Conservation (phyloP, 2,329 filamentous ascomycete genomes). For the Aspergillus udagawae region DNA sequence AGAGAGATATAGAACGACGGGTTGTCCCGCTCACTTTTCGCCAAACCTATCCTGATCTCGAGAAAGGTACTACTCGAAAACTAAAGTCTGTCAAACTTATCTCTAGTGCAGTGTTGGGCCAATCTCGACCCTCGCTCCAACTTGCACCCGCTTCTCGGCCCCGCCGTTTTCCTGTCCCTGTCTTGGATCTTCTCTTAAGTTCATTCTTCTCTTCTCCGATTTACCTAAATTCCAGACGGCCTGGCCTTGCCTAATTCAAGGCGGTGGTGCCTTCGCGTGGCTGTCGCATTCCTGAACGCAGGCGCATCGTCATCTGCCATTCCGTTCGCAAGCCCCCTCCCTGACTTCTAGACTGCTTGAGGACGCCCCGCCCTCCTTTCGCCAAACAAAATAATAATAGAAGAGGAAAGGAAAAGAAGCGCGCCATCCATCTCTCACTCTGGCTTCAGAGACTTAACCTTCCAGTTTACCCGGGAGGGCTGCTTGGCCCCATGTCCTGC, state of each 20-base stretch:
- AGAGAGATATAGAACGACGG: neutral
- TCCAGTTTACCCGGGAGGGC: conserved; percentile 17
- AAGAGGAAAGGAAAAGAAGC: neutral
- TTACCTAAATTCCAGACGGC: neutral
- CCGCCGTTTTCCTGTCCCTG: neutral
- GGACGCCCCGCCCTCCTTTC: neutral
- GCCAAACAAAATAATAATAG: neutral
- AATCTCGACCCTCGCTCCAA: neutral
- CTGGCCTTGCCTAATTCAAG: neutral
- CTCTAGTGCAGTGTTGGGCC: neutral
- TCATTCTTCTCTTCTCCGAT: neutral
- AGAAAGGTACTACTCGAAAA: neutral
- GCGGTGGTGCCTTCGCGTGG: conserved; percentile 1
- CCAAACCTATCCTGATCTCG: neutral
- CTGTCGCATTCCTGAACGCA: neutral
- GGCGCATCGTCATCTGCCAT: neutral
- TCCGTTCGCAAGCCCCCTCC: neutral
- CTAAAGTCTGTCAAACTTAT: neutral
- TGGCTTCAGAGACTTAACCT: neutral
- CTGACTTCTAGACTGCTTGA: neutral
- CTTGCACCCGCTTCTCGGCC: neutral
- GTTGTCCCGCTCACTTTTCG: neutral
- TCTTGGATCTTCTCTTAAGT: neutral
- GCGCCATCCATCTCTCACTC: too few relatives aligned
- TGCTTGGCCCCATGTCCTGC: conserved; percentile 29